phyloP scores from a whole-genome alignment of 73 alveolate genomes.

The Stentor coeruleus region DNA sequence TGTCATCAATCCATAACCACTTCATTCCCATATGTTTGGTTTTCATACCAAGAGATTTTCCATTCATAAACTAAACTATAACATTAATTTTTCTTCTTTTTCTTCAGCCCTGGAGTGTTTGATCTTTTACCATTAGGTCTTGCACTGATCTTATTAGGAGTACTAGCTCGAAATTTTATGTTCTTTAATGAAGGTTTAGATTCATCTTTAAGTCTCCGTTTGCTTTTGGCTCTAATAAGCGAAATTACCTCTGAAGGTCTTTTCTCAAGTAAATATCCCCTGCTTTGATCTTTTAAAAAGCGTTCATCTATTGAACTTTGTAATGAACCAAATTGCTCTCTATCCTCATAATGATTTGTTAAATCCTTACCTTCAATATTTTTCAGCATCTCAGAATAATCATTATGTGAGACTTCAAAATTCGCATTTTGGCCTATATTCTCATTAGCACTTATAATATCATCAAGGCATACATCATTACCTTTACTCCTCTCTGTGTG shows the following conservation, averaged over 20 bases:
- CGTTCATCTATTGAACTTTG: conserved; percentile 14
- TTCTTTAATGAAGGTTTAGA: background rate
- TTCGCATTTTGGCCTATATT: background rate
- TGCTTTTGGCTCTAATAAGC: background rate
- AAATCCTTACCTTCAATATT: conserved; percentile 16
- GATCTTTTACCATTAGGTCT: background rate
- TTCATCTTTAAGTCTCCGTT: background rate
- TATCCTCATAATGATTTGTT: background rate
- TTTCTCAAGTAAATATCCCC: background rate
- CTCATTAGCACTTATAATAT: background rate
- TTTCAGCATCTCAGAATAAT: background rate
- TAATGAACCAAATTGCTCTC: background rate
- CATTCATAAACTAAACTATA: no score
- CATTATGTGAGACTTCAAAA: conserved; percentile 12
- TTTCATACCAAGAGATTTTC: background rate
- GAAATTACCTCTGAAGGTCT: background rate
- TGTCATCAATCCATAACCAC: background rate
- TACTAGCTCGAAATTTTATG: background rate
- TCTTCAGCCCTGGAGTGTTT: background rate
- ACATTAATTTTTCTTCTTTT: conserved; percentile 16
- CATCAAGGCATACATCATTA: conserved; percentile 2
- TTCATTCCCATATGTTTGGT: background rate
- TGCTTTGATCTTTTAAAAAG: background rate
- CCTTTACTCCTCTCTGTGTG: background rate
- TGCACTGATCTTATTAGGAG: background rate